Evolutionary conservation across 2,329 filamentous ascomycete genomes (phyloP), one percentile per base, ranked within the genome.

Genomic region (Ascochyta lentis): DNA sequence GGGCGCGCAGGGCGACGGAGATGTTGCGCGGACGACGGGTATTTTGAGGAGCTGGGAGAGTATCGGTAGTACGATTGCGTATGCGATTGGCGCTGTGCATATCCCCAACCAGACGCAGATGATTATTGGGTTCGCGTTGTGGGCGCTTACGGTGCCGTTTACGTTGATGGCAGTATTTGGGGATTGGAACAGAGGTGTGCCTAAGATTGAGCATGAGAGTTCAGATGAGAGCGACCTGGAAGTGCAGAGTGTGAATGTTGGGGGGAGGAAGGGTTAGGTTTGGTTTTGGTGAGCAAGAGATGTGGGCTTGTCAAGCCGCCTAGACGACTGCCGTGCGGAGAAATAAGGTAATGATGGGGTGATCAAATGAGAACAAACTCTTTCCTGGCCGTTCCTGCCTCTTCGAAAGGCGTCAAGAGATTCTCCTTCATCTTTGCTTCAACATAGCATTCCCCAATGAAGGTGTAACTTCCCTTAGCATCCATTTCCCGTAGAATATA

Each of bases 31-130:
- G 9, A 55, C 52, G n/a, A 55, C 46, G 15, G 52, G 52, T 6
- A 49, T 55, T 23, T 13, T 55, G 34, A 49, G 52, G 24, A 49
- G 45, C 23, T 49, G 52, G 45, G 52, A 55, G 41, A 49, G 45
- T 35, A 49, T 55, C 7, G 52, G 52, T 1, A 49, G 46, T n/a
- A 49, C 52, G 9, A 49, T 55, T 40, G 52, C 52, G 12, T 55
- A 55, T 46, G 52, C 52, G 10, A 49, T 55, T 39, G 52, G 52
- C 1, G 45, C 52, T 6, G 52, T 55, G 15, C 51, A 54, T 38
- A 39, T 54, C 6, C 23, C 43, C 12, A 54, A 54, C n/a, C 43
- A 54, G 44, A 54, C 44, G 26, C 51, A 54, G 38, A 54, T 54
- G 51, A 43, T 48, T n/a, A n/a, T 54, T 9, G 51, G 51, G 13